Evolutionary conservation across 2,329 filamentous ascomycete species (phyloP).

Genomic region (Canariomyces notabilis): DNA sequence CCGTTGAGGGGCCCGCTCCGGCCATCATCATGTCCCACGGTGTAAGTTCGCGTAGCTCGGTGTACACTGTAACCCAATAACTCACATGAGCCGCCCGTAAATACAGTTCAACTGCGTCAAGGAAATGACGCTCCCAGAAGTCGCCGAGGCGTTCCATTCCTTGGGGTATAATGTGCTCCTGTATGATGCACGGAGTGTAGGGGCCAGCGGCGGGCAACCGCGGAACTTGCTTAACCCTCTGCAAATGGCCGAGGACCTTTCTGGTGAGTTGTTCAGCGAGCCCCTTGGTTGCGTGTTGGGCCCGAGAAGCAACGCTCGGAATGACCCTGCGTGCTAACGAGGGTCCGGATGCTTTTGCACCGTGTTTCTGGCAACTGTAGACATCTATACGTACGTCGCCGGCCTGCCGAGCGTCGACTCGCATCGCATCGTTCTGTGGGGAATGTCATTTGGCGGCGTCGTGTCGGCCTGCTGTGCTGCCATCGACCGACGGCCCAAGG

Average conservation of each 20-base stretch:
- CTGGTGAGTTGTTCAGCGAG: conserved; percentile 16
- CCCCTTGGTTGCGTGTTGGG: too few species aligned
- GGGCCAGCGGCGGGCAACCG: conserved; percentile 22
- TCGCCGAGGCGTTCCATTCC: conserved; percentile 20
- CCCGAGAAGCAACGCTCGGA: too few species aligned
- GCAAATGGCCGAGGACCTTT: conserved; percentile 19
- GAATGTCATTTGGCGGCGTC: conserved; percentile 1
- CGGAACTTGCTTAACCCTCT: conserved; percentile 23
- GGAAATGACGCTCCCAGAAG: conserved; percentile 24
- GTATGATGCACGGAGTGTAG: conserved; percentile 25
- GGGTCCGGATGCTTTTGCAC: too few species aligned
- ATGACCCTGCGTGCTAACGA: too few species aligned
- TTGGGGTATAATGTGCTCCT: conserved; percentile 22
- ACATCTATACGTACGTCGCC: background rate
- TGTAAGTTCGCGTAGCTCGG: background rate
- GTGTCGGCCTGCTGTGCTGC: conserved; percentile 12
- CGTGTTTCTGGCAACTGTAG: conserved; percentile 6
- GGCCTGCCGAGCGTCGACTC: background rate
- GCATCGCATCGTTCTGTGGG: background rate
- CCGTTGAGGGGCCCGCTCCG: conserved; percentile 7
- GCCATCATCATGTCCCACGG: conserved; percentile 26
- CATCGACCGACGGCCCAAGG: conserved; percentile 19
- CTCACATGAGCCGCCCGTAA: background rate
- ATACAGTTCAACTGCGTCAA: conserved; percentile 28
- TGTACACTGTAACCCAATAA: too few species aligned